phyloP scores from a whole-genome alignment of 495 filamentous ascomycete genomes.

The Podospora sp. region DNA sequence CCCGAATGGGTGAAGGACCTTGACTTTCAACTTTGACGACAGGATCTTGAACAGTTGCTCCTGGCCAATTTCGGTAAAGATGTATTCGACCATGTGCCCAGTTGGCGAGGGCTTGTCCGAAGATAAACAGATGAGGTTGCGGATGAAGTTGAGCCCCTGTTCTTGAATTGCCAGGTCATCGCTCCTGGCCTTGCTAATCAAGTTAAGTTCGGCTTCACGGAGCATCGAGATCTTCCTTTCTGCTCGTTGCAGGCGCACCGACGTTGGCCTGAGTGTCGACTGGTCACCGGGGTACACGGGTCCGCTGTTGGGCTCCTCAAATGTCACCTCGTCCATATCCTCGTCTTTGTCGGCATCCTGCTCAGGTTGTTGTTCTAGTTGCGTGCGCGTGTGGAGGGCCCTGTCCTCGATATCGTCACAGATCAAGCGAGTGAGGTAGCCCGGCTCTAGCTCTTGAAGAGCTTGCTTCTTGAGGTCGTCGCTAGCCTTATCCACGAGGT shows the following conservation, averaged over 20 bases:
- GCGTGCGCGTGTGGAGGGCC: conserved; percentile 40
- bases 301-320: conserved; percentile 35
- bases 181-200: conserved; percentile 61
- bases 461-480: conserved; percentile 72
- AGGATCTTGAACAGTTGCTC: conserved; percentile 76
- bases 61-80: conserved; percentile 77
- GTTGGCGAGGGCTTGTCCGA: conserved; percentile 13
- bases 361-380: conserved; percentile 28
- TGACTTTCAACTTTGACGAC: conserved; percentile 67
- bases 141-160: conserved; percentile 82
- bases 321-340: conserved; percentile 59
- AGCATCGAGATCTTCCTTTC: conserved; percentile 54
- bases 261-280: background rate
- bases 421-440: conserved; percentile 79
- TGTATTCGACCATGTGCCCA: conserved; percentile 78
- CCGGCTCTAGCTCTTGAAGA: conserved; percentile 72
- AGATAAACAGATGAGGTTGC: conserved; percentile 73
- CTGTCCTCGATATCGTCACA: conserved; percentile 59
- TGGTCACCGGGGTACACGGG: conserved; percentile 15
- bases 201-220: conserved; percentile 58
- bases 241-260: conserved; percentile 46
- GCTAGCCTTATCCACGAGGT: conserved; percentile 69
- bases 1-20: conserved; percentile 50
- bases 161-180: conserved; percentile 88
- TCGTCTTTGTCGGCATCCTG: conserved; percentile 60